phyloP scores from a whole-genome alignment of 495 filamentous ascomycete genomes.

The Hyaloscypha finlandica region DNA sequence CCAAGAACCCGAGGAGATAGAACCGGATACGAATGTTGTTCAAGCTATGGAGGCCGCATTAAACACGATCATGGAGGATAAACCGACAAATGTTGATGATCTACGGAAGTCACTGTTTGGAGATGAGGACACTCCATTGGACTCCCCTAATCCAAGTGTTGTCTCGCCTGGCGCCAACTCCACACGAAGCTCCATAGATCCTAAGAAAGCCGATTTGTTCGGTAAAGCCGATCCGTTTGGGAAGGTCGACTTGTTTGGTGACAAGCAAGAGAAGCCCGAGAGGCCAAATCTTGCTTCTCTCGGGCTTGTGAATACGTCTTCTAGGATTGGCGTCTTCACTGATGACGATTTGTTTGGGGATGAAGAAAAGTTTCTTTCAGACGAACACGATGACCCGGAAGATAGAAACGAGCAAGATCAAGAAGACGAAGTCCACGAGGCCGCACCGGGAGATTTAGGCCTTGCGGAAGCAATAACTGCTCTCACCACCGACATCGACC shows the following conservation, averaged over 20 bases:
- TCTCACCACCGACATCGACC: constrained; percentile 85
- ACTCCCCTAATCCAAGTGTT: constrained; percentile 47
- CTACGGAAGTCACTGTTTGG: constrained; percentile 57
- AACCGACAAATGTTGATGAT: constrained; percentile 61
- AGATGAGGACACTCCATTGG: constrained; percentile 46
- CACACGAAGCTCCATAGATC: constrained; percentile 59
- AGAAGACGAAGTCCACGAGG: constrained; percentile 88
- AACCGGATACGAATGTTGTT: constrained; percentile 63
- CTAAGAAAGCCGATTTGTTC: constrained; percentile 41
- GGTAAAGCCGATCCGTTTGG: constrained; percentile 8
- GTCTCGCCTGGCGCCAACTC: constrained; percentile 51
- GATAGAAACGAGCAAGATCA: constrained; percentile 59
- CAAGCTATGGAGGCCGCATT: constrained; percentile 93
- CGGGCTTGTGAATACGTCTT: constrained; percentile 80
- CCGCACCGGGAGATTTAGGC: constrained; percentile 92
- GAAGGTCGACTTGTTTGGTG: constrained; percentile 40
- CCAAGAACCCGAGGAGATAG: constrained; percentile 38
- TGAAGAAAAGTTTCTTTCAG: constrained; percentile 81
- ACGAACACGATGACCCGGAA: constrained; percentile 78
- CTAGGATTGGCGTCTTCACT: constrained; percentile 82
- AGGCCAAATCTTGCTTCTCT: constrained; percentile 89
- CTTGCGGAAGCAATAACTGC: constrained; percentile 88
- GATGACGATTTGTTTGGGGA: constrained; percentile 94
- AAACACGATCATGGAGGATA: constrained; percentile 90
- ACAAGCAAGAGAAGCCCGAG: constrained; percentile 53